Evolutionary conservation across 2,329 filamentous ascomycete species (phyloP), one percentile per base, ranked within the genome.

Genomic region (Lasiodiplodia gonubiensis): DNA sequence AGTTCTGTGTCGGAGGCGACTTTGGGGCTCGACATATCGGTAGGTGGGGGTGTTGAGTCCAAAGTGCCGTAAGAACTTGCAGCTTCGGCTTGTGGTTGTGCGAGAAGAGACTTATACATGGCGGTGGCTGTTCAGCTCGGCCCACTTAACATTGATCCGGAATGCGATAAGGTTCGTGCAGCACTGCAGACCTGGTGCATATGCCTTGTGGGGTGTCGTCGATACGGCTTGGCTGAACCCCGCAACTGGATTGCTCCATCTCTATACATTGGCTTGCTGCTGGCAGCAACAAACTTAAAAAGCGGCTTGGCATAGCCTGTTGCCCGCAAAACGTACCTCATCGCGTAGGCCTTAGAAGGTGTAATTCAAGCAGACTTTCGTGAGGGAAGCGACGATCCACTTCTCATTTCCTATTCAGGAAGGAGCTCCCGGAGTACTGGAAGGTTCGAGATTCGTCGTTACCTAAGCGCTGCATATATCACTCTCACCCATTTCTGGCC

Each of bases 11-110:
- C 12, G 8, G 54, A 25, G 11, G 37, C 25, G 7, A 10, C 14
- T 30, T 42, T 55, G 21, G 63, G 27, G 16, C 37, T n/a, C 16
- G 51, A 30, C 39, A 54, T 54, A 3, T 27, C 51, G 33, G 39
- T 37, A n/a, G 51, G 30, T 11, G 25, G 51, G 33, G 35, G 39
- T 27, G 46, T 2, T 6, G 30, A n/a, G 27, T 48, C 37, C 49
- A 55, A 27, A 52, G 63, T 64, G 61, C 49, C 61, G 61, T 64
- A 64, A 8, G 61, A 64, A n/a, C 11, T 52, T 35, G n/a, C 42
- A 11, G 42, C 8, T 21, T 37, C 39, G 5, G 35, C 18, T 23
- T 27, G 27, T 8, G 61, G 11, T 27, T 27, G 49, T 42, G 48
- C 33, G 54, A 57, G 54, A 25, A 57, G 35, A 23, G 54, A 39